Conservation (phyloP, 164 flowering plant species). For the Echeveria elegans region DNA sequence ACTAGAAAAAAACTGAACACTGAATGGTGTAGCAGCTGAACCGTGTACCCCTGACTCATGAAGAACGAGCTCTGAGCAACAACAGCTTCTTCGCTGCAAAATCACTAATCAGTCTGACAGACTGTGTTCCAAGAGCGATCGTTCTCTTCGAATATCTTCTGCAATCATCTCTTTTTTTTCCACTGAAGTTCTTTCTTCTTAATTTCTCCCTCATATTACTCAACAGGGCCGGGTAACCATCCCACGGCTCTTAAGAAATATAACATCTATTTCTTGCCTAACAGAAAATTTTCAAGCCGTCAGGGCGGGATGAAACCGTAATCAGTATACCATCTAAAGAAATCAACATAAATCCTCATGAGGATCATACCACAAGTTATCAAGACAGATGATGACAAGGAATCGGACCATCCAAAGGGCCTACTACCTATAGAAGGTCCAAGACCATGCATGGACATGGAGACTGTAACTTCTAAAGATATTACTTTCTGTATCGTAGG, state of each 20-base stretch:
- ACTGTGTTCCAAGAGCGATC: constrained; percentile 33
- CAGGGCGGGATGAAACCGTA: not conserved
- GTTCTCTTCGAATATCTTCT: constrained; percentile 73
- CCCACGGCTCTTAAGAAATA: constrained; percentile 36
- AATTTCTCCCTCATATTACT: constrained; percentile 36
- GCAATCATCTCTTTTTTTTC: constrained; percentile 46
- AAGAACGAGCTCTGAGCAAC: constrained; percentile 46
- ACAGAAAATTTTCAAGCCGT: not conserved
- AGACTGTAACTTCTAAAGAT: constrained; percentile 49
- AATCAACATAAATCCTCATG: constrained; percentile 12
- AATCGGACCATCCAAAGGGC: constrained; percentile 50
- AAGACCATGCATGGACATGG: constrained; percentile 76
- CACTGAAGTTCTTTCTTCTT: constrained; percentile 39
- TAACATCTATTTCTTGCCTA: constrained; percentile 61
- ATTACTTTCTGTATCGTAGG: constrained; percentile 49
- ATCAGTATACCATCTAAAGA: constrained; percentile 64
- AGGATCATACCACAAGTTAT: constrained; percentile 46
- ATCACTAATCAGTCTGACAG: constrained; percentile 37
- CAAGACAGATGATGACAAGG: constrained; percentile 67
- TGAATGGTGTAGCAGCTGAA: not conserved
- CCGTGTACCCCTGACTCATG: constrained; percentile 43
- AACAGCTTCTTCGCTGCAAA: constrained; percentile 40
- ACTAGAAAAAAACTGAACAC: not conserved
- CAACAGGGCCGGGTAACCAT: constrained; percentile 18
- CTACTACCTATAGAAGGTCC: constrained; percentile 51